Percentiles rank a stretch among this genome's conserved stretches.
Evolutionary conservation across 2,329 filamentous ascomycete species (phyloP).

Genomic region (Talaromyces amestolkiae): DNA sequence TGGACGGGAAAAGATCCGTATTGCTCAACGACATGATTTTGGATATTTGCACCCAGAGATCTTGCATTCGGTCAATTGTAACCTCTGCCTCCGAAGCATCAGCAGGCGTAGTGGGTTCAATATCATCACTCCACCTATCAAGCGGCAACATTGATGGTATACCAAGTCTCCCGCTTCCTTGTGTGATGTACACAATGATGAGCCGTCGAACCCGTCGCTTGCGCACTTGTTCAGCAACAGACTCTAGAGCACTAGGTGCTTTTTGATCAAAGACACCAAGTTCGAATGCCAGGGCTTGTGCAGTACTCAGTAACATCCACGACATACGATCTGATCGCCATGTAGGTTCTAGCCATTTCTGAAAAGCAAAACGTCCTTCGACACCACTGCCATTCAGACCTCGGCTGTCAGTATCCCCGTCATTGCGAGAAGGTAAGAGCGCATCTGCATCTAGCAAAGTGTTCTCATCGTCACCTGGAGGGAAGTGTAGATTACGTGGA

Average conservation of each 20-base stretch:
- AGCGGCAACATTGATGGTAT: conserved; percentile 88
- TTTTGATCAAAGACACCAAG: conserved; percentile 93
- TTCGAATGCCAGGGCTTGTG: conserved; percentile 85
- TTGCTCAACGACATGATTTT: conserved; percentile 90
- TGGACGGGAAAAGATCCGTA: conserved; percentile 79
- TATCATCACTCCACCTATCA: conserved; percentile 43
- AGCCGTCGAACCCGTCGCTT: conserved; percentile 81
- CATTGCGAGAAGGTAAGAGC: conserved; percentile 62
- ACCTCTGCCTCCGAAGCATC: conserved; percentile 33
- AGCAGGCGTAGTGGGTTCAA: conserved; percentile 32
- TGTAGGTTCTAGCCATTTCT: conserved; percentile 93
- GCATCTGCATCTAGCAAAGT: conserved; percentile 68
- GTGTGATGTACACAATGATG: conserved; percentile 85
- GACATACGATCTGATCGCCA: conserved; percentile 95
- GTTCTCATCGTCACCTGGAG: conserved; percentile 66
- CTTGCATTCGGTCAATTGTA: conserved; percentile 59
- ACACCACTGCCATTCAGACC: conserved; percentile 56
- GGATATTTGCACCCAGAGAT: conserved; percentile 93
- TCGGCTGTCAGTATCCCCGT: conserved; percentile 41
- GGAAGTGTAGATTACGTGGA: conserved; percentile 89
- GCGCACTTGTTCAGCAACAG: conserved; percentile 64
- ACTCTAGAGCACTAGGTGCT: conserved; percentile 62
- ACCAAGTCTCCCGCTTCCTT: conserved; percentile 87
- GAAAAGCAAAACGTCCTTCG: conserved; percentile 74
- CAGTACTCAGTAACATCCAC: conserved; percentile 94